These are phyloP conservation scores for Apiospora kogelbergensis DNA, from an alignment of 2,329 filamentous ascomycete species.

Conservation along the genomic window DNA sequence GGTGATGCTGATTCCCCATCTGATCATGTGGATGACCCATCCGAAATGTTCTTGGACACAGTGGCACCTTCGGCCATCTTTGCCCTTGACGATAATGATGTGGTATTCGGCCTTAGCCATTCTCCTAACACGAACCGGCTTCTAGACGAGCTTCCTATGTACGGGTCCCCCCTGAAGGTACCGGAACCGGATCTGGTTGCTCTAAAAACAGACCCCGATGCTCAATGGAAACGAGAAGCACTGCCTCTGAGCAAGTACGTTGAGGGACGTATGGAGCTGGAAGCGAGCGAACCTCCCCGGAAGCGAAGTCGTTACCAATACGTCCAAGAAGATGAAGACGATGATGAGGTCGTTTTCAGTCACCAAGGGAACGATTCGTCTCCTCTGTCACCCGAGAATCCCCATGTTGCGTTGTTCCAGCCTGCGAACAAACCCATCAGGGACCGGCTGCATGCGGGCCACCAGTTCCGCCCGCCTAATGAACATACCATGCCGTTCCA, in stretches of 20 bases:
- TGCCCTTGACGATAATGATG: conserved; percentile 76
- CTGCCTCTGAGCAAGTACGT: conserved; percentile 86
- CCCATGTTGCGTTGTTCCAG: conserved; percentile 82
- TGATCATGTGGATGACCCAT: conserved; percentile 41
- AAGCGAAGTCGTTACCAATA: conserved; percentile 87
- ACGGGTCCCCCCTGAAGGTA: conserved; percentile 62
- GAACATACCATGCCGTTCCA: conserved; percentile 90
- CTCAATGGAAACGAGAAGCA: conserved; percentile 72
- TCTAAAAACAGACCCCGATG: conserved; percentile 65
- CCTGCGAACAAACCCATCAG: conserved; percentile 86
- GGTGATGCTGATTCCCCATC: conserved; percentile 59
- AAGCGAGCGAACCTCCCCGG: conserved; percentile 61
- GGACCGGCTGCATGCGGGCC: conserved; percentile 84
- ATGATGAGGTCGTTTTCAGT: conserved; percentile 39
- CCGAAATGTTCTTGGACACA: conserved; percentile 39
- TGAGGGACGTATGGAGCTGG: conserved; percentile 74
- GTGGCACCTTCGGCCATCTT: conserved; percentile 78
- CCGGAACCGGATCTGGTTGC: conserved; percentile 57
- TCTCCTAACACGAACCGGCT: conserved; percentile 76
- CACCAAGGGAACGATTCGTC: conserved; percentile 26
- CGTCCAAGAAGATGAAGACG: conserved; percentile 66
- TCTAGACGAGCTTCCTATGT: conserved; percentile 78
- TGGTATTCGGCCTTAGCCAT: conserved; percentile 74
- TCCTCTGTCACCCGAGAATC: conserved; percentile 66
- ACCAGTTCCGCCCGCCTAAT: conserved; percentile 89